These are phyloP conservation scores for Pseudogymnoascus sp. DNA, from an alignment of 2,329 filamentous ascomycete genomes.

Conservation along the genomic window DNA sequence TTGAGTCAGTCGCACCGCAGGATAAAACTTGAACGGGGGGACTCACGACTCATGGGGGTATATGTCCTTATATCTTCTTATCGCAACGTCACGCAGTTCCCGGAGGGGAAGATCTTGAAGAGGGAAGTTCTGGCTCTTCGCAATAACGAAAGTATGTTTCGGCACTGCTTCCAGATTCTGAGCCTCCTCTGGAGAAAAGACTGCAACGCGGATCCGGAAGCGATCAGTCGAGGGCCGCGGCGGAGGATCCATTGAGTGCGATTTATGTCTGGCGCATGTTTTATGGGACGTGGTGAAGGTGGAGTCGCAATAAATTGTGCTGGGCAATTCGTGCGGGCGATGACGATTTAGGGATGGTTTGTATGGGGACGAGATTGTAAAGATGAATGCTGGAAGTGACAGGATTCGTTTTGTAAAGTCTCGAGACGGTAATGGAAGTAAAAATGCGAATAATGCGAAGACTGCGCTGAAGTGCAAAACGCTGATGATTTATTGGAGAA, in stretches of 20 bases:
- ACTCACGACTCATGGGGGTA: conserved; percentile 11
- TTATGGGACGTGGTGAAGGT: neutral
- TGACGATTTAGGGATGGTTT: neutral
- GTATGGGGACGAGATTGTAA: neutral
- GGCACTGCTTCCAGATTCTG: neutral
- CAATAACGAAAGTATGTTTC: conserved; percentile 5
- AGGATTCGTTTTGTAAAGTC: neutral
- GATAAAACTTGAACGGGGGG: neutral
- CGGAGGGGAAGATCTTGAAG: conserved; percentile 6
- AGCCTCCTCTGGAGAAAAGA: conserved; percentile 9
- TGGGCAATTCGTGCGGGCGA: neutral
- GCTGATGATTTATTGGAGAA: conserved; percentile 1
- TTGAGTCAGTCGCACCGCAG: neutral
- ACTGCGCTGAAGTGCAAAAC: neutral
- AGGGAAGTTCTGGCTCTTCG: neutral
- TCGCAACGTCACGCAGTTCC: conserved; percentile 3
- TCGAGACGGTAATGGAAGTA: neutral
- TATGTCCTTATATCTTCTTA: conserved; percentile 10
- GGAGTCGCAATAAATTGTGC: neutral
- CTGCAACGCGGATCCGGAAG: conserved; percentile 8
- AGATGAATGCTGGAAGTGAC: neutral
- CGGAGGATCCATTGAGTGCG: conserved; percentile 9
- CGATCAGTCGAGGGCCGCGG: conserved; percentile 1
- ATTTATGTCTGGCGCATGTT: conserved; percentile 6
- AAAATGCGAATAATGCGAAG: neutral